phyloP scores from a whole-genome alignment of 805 yeast genomes.

The Starmerella davenportii region DNA sequence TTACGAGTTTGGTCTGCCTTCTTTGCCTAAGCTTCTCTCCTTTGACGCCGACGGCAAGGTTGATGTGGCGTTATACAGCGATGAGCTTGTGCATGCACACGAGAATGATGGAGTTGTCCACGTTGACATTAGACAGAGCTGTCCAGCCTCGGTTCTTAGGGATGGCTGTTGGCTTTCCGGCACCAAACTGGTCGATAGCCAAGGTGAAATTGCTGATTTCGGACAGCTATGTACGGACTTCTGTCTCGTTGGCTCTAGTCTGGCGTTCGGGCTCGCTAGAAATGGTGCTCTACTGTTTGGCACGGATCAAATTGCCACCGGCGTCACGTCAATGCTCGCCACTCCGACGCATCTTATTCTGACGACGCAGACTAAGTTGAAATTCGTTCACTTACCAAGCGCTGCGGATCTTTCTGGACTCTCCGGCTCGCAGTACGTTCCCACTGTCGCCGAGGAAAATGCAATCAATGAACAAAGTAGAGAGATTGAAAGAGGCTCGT shows the following conservation, averaged over 20 bases:
- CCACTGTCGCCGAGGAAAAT: conserved; percentile 19
- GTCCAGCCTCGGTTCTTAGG: conserved; percentile 4
- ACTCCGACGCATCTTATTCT: conserved; percentile 44
- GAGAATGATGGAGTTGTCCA: not conserved
- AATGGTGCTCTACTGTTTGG: conserved; percentile 47
- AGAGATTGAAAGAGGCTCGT: conserved; percentile 77
- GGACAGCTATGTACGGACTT: conserved; percentile 49
- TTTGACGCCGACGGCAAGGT: not conserved
- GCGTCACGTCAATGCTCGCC: conserved; percentile 64
- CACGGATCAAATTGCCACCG: conserved; percentile 30
- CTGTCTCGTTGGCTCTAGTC: conserved; percentile 4
- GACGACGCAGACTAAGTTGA: conserved; percentile 70
- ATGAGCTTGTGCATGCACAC: not conserved
- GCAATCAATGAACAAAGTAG: conserved; percentile 64
- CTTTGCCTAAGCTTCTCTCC: not conserved
- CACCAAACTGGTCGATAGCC: conserved; percentile 2
- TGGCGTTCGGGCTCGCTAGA: conserved; percentile 54
- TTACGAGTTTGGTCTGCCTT: not conserved
- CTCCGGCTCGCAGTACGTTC: conserved; percentile 10
- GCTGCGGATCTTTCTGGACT: conserved; percentile 17
- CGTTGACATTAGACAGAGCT: no score
- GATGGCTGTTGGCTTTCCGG: conserved; percentile 4
- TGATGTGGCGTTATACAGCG: not conserved
- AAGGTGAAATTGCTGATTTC: conserved; percentile 25
- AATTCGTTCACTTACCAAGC: conserved; percentile 54